phyloP scores from a whole-genome alignment of 1,139 yeast species.

The Scheffersomyces insectosa region DNA sequence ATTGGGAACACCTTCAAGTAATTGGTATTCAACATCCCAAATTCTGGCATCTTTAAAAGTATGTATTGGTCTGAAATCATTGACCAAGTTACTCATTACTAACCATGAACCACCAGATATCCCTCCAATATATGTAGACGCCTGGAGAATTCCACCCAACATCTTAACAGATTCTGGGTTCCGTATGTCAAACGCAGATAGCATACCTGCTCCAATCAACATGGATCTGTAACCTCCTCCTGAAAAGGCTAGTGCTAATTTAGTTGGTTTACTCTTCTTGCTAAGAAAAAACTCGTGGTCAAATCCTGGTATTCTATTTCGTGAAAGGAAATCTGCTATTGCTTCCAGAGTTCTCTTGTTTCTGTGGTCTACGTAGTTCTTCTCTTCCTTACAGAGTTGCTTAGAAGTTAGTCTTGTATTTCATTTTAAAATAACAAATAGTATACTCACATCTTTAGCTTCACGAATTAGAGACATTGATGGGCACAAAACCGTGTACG shows the following conservation, averaged over 20 bases:
- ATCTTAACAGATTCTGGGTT: slow-evolving; percentile 30
- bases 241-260: slow-evolving; percentile 59
- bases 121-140: slow-evolving; percentile 57
- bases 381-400: slow-evolving; percentile 33
- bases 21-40: slow-evolving; percentile 51
- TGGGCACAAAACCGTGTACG: slow-evolving; percentile 45
- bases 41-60: slow-evolving; percentile 24
- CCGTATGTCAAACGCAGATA: slow-evolving; percentile 53
- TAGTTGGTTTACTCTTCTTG: slow-evolving; percentile 26
- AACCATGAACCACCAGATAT: slow-evolving; percentile 75
- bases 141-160: slow-evolving; percentile 55
- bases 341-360: slow-evolving; percentile 30
- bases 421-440: slow-evolving; percentile 2
- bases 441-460: slow-evolving; percentile 34
- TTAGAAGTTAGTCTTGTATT: slow-evolving; percentile 10
- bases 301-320: slow-evolving; percentile 39
- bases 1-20: slow-evolving; percentile 57
- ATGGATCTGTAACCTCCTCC: slow-evolving; percentile 78
- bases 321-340: slow-evolving; percentile 32
- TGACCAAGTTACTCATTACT: slow-evolving; percentile 51
- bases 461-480: slow-evolving; percentile 31
- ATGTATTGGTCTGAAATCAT: slow-evolving; percentile 44
- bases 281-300: slow-evolving; percentile 23
- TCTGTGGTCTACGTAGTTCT: slow-evolving; percentile 35
- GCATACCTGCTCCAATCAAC: slow-evolving; percentile 64